phyloP scores from a whole-genome alignment of 225 moss, liverwort and hornwort species.

The Climacium dendroides region DNA sequence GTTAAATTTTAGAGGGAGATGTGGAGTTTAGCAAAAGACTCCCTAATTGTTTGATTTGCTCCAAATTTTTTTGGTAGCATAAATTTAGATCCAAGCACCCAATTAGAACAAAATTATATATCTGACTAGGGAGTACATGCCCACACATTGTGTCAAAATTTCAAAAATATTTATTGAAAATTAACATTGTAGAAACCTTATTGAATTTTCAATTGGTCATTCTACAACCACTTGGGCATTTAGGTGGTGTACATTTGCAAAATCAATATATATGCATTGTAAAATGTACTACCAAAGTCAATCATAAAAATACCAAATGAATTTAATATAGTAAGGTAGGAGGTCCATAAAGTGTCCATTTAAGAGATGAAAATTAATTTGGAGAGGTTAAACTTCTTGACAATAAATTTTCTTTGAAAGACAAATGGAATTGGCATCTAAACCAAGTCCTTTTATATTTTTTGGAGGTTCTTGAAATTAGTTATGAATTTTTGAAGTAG shows the following conservation, averaged over 20 bases:
- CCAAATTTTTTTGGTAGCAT: no score
- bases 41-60: no score
- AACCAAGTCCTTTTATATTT: no score
- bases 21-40: no score
- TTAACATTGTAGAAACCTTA: neutral
- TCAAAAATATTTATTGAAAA: neutral
- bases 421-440: no score
- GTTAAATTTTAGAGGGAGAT: no score
- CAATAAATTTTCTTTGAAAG: no score
- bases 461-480: neutral
- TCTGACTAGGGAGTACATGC: neutral
- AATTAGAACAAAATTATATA: no score
- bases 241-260: neutral
- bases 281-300: neutral
- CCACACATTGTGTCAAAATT: neutral
- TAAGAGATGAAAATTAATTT: neutral
- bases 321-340: neutral
- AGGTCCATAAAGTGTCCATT: neutral
- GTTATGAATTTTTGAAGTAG: neutral
- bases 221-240: no score
- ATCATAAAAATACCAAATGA: neutral
- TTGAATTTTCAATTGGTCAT: no score
- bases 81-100: no score
- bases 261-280: neutral
- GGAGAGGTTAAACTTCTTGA: accelerated